Conservation (phyloP, 2,329 filamentous ascomycete genomes). For the Monosporascus sp. region DNA sequence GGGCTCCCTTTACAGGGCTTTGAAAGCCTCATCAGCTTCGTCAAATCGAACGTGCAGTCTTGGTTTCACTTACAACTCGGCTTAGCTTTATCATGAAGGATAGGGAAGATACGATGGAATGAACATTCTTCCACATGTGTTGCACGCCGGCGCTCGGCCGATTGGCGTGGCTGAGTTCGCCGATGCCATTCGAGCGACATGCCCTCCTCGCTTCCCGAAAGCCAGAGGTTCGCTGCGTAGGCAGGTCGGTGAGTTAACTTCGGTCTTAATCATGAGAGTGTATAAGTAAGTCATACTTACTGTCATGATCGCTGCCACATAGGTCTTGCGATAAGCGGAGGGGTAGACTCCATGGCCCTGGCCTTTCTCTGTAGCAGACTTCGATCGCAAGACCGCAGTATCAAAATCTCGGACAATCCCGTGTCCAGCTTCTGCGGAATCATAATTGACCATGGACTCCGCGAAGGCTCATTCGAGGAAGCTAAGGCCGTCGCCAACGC, state of each 20-base stretch:
- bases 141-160: slow-evolving; percentile 34
- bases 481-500: slow-evolving; percentile 39
- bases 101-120: slow-evolving; percentile 30
- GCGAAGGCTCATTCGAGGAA: slow-evolving; percentile 47
- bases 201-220: slow-evolving; percentile 43
- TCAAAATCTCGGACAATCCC: slow-evolving; percentile 41
- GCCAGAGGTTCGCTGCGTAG: slow-evolving; percentile 29
- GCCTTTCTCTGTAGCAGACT: slow-evolving; percentile 63
- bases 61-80: too few relatives aligned
- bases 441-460: slow-evolving; percentile 54
- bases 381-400: slow-evolving; percentile 24
- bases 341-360: slow-evolving; percentile 96
- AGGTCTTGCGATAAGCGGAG: slow-evolving; percentile 84
- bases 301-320: neutral
- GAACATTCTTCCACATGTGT: slow-evolving; percentile 31
- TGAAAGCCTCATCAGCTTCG: too few relatives aligned
- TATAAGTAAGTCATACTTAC: too few relatives aligned
- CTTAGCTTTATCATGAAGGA: too few relatives aligned
- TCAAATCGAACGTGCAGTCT: too few relatives aligned
- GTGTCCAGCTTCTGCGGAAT: slow-evolving; percentile 36
- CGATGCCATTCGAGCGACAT: slow-evolving; percentile 45
- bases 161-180: slow-evolving; percentile 35
- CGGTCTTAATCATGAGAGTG: too few relatives aligned
- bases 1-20: too few relatives aligned
- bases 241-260: slow-evolving; percentile 34